Percentiles rank a stretch among this genome's conserved stretches.
Evolutionary conservation across 352 stramenopile species (phyloP).

Genomic region (Globisporangium emineosum): DNA sequence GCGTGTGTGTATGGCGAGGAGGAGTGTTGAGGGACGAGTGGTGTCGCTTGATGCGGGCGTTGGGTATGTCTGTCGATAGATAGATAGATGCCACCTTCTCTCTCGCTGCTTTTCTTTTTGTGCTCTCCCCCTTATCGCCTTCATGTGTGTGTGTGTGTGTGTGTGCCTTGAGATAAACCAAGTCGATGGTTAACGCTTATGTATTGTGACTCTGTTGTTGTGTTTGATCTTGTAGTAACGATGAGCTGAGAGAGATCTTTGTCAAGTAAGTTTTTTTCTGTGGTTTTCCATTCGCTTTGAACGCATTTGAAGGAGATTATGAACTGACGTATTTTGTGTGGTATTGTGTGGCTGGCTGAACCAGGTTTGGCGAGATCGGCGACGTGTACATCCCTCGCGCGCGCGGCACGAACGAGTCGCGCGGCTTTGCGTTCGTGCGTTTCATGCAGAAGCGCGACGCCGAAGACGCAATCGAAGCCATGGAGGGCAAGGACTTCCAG

Average conservation of each 20-base stretch:
- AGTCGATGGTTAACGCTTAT: neutral
- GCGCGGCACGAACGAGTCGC: slow-evolving; percentile 71
- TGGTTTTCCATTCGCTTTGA: slow-evolving; percentile 11
- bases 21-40: neutral
- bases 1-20: neutral
- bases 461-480: slow-evolving; percentile 80
- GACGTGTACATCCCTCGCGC: slow-evolving; percentile 84
- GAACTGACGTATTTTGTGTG: neutral
- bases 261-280: slow-evolving; percentile 49
- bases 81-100: neutral
- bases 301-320: slow-evolving; percentile 1
- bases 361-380: slow-evolving; percentile 65
- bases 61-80: neutral
- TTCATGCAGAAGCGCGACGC: slow-evolving; percentile 88
- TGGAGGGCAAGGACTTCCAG: slow-evolving; percentile 73
- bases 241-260: slow-evolving; percentile 65
- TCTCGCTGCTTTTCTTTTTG: neutral
- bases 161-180: neutral
- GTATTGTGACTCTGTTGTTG: neutral
- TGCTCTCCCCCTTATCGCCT: neutral
- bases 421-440: slow-evolving; percentile 85
- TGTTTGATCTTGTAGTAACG: slow-evolving; percentile 21
- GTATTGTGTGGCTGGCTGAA: too few relatives aligned
- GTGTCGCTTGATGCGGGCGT: neutral
- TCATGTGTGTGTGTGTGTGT: neutral